Evolutionary conservation across 441 rosid species (phyloP), one percentile per base, ranked within the genome.

Genomic region (Jatropha podagrica): DNA sequence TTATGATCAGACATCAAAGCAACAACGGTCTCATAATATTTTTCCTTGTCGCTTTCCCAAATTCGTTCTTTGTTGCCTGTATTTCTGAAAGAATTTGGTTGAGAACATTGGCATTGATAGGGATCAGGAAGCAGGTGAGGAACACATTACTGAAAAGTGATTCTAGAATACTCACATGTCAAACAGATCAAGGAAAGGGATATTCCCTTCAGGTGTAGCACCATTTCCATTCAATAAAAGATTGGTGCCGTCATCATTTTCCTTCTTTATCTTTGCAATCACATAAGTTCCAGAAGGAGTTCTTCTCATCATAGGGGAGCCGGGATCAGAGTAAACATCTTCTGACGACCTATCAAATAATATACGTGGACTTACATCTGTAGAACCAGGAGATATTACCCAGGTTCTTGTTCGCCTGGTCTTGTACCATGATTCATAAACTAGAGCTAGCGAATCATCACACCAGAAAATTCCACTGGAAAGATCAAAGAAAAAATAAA

Each of bases 281-380:
- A 95, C 93, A 71, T 93, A 93, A 14, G 87, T 91, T 42, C 95
- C 99, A 74, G 87, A 62, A 56, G 80, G 70, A 18, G 96, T 92
- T 86, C 99, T 95, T 78, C 97, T 90, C 82, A 87, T 79, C 97
- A 95, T 89, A 60, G 99, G 93, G 68, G 96, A 93, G 67, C 99
- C 98, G 79, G 99, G 99, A 83, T 95, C 98, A 15, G 99, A 93
- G 82, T 95, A 95, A 68, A 88, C 98, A 85, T 95, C 98, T 81
- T 95, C 99, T 1, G 95, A 95, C 77, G 99, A 95, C 79, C 99
- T 86, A 82, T 95, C 98, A 86, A 95, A 95, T 72, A 95, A 84
- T 78, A 95, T 83, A 52, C 89, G 89, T 62, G 97, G 93, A 81
- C 82, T 81, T 75, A 77, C 85, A 81, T 89, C 93, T 71, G 79